Base-by-base conservation (phyloP, 306 rosid genomes). In the Fagus sylvatica region DNA sequence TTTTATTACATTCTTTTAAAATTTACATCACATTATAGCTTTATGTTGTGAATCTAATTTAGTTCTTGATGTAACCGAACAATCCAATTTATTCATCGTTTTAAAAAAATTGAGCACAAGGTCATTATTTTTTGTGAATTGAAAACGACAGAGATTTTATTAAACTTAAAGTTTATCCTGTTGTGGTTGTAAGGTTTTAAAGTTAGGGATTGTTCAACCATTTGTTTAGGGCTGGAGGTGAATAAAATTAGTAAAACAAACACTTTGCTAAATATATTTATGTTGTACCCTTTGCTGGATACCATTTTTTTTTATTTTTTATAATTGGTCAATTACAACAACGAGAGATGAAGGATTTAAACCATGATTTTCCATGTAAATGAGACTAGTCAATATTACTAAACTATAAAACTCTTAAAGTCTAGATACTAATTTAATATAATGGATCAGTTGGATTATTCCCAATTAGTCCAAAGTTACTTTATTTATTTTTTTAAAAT, bases 381-480 rank as follows among this genome's bases (percentile, higher is more conserved):
- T 0, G 28, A 22, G 28, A 22, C 28, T 22, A 22, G 28, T 22
- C 28, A 22, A 22, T 22, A 22, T 22, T 22, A 22, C 28, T 22
- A 0, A 22, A 22, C 28, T 22, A 22, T 22, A 22, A 10, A 48
- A 48, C 53, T 10, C 2, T 8, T 12, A 8, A 53, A 64, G 37
- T 43, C 62, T 84, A 33, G 43, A 59, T 65, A 16, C 41, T 34
- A 42, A 65, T 80, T 67, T 73, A 53, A 39, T 39, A 67, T 33
- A 83, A 76, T 68, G 80, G 85, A 76, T 76, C 53, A 34, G 56
- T 81, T 77, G 67, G 74, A 82, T 54, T 22, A 22, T 22, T 22
- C 28, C 28, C 28, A 74, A 77, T 81, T 73, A 78, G 83, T 87
- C 85, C 76, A 85, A 81, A 79, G 85, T 74, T 74, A 74, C 87